phyloP scores from a whole-genome alignment of 305 asterid species.

The Fraxinus sp. region DNA sequence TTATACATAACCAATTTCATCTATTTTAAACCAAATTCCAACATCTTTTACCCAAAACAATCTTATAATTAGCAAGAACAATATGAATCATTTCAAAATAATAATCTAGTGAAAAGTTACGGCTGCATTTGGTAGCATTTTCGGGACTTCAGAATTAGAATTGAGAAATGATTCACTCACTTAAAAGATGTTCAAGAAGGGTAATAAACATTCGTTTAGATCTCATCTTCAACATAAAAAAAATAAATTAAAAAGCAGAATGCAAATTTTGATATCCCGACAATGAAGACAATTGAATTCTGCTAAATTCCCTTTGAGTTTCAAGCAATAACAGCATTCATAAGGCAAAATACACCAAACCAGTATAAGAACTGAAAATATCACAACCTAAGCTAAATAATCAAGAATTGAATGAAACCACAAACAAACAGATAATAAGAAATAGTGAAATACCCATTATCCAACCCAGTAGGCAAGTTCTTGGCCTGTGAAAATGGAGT shows the following conservation, averaged over 20 bases:
- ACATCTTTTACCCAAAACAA: not conserved
- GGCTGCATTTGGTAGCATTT: not conserved
- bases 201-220: not conserved
- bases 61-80: not conserved
- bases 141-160: not conserved
- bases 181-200: not conserved
- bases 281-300: not conserved
- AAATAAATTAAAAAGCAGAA: not conserved
- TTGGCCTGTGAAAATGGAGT: no score
- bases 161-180: not conserved
- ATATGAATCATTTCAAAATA: not conserved
- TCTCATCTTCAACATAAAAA: not conserved
- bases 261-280: not conserved
- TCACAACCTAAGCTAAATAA: not conserved
- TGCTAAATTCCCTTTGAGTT: not conserved
- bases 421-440: not conserved
- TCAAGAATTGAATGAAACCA: no score
- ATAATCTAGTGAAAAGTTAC: not conserved
- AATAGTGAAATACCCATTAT: no score
- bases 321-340: not conserved
- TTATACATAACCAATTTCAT: no score
- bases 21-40: no score
- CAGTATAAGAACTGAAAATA: not conserved
- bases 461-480: no score
- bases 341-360: not conserved